Percentiles rank a stretch among this genome's conserved stretches.
phyloP scores from a whole-genome alignment of 2,329 filamentous ascomycete genomes.

The Sarocladium brachiariae region DNA sequence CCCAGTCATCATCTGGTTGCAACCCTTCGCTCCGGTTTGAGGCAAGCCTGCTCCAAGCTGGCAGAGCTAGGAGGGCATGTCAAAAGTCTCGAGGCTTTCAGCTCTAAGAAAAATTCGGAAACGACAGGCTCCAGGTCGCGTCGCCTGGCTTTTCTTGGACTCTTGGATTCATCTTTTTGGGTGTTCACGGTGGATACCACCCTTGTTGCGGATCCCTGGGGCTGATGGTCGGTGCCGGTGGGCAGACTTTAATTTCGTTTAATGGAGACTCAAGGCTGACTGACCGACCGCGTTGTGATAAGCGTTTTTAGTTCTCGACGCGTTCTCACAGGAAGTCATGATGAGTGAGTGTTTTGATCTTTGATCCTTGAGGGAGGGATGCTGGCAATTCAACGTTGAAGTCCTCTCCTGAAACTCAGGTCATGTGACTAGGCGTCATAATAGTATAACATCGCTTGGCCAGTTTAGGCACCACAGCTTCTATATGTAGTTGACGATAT shows the following conservation, averaged over 20 bases:
- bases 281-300: background rate
- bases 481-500: too few species aligned
- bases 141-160: too few species aligned
- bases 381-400: too few species aligned
- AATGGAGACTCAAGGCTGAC: constrained; percentile 3
- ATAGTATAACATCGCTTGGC: too few species aligned
- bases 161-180: too few species aligned
- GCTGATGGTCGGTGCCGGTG: background rate
- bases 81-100: background rate
- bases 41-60: background rate
- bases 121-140: background rate
- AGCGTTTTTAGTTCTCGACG: background rate
- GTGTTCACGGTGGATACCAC: constrained; percentile 4
- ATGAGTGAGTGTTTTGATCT: too few species aligned
- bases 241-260: constrained; percentile 7
- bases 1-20: background rate
- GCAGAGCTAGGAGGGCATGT: background rate
- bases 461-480: too few species aligned
- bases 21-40: background rate
- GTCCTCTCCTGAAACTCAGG: too few species aligned
- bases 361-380: too few species aligned
- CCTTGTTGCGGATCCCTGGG: background rate
- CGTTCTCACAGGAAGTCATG: background rate
- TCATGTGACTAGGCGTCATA: too few species aligned
- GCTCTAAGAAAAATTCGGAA: background rate